phyloP scores from a whole-genome alignment of 352 stramenopile species.

The Phytopythium mirpurense region DNA sequence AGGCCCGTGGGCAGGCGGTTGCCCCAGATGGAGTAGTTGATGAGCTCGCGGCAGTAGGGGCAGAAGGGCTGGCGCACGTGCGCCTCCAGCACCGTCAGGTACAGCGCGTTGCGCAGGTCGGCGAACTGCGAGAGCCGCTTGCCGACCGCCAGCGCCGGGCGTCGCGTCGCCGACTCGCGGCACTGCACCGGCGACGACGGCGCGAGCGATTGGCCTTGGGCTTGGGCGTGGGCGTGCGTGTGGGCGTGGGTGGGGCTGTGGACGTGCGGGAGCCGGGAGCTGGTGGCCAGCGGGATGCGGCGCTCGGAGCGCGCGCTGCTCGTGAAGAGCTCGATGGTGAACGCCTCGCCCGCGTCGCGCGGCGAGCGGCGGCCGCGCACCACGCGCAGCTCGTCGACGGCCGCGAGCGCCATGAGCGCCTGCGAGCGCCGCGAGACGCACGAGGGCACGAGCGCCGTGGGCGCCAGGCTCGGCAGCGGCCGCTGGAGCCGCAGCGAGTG shows the following conservation, averaged over 20 bases:
- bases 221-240: background rate
- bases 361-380: slow-evolving; percentile 4
- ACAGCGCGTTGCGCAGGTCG: slow-evolving; percentile 16
- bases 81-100: slow-evolving; percentile 10
- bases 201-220: too few relatives aligned
- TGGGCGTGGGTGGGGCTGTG: background rate
- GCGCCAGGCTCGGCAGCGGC: slow-evolving; percentile 18
- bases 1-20: slow-evolving; percentile 5
- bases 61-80: slow-evolving; percentile 19
- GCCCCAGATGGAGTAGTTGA: slow-evolving; percentile 20
- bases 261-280: slow-evolving; percentile 2
- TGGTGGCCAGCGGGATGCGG: slow-evolving; percentile 7
- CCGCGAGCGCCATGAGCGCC: slow-evolving; percentile 17
- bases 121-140: slow-evolving; percentile 15
- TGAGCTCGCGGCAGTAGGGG: slow-evolving; percentile 18
- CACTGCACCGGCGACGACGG: background rate
- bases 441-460: slow-evolving; percentile 19
- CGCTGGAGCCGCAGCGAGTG: background rate
- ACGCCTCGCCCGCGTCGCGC: background rate
- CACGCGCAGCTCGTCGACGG: slow-evolving; percentile 19
- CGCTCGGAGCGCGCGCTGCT: background rate
- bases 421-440: slow-evolving; percentile 21
- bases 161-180: too few relatives aligned
- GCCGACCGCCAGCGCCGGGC: slow-evolving; percentile 4
- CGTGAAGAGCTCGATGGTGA: slow-evolving; percentile 5